These are phyloP conservation scores for Chrysosporium keratinophilum DNA, from an alignment of 2,329 filamentous ascomycete species.

Conservation along the genomic window DNA sequence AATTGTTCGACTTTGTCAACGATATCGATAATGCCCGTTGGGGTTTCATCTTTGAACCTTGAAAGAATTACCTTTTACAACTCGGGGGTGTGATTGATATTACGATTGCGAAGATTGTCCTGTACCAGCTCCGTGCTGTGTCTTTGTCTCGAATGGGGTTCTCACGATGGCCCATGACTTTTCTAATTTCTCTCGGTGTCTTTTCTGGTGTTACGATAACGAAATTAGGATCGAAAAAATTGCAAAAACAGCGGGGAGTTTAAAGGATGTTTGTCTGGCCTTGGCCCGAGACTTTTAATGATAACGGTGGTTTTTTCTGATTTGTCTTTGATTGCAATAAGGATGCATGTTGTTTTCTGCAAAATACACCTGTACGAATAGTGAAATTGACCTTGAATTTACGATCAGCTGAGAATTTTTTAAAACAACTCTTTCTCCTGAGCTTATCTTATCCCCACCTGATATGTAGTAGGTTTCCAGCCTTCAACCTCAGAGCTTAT, in stretches of 20 bases:
- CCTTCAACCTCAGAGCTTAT: no score
- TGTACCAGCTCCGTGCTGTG: not conserved
- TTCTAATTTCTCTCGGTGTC: not conserved
- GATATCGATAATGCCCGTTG: constrained; percentile 22
- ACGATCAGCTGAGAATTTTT: not conserved
- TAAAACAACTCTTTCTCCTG: not conserved
- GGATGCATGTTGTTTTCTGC: not conserved
- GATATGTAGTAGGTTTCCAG: not conserved
- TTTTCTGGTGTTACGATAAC: not conserved
- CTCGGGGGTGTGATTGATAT: no score
- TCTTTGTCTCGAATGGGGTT: not conserved
- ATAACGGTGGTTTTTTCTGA: constrained; percentile 5
- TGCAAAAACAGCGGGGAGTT: constrained; percentile 9
- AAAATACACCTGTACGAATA: constrained; percentile 12
- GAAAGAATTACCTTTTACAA: not conserved
- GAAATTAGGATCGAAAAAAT: not conserved
- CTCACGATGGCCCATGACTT: not conserved
- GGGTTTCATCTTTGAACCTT: constrained; percentile 7
- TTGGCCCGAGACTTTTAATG: not conserved
- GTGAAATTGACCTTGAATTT: constrained; percentile 2
- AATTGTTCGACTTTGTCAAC: constrained; percentile 35
- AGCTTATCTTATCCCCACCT: not conserved
- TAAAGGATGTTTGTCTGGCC: not conserved
- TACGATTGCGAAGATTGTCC: not conserved
- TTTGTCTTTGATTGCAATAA: not conserved